Evolutionary conservation across 306 rosid genomes (phyloP).

Genomic region (Cicer judaicum): DNA sequence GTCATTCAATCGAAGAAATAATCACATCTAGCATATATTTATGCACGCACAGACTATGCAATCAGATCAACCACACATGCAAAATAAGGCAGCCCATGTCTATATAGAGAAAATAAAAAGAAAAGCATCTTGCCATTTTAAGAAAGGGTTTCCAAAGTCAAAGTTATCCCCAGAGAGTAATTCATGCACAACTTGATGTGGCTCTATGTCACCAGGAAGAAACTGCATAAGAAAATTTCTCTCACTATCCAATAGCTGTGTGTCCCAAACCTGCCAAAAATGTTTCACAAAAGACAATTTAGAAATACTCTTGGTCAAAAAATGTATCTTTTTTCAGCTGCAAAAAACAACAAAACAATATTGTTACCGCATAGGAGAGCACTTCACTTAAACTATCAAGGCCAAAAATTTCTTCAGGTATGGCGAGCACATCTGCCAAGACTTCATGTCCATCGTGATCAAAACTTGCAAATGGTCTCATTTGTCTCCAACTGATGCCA

Average conservation of each 20-base stretch:
- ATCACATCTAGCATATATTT: slow-evolving; percentile 13
- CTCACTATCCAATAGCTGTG: slow-evolving; percentile 74
- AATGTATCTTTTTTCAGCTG: slow-evolving; percentile 18
- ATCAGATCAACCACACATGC: slow-evolving; percentile 32
- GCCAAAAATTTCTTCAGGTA: slow-evolving; percentile 75
- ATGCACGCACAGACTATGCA: slow-evolving; percentile 21
- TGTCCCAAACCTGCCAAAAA: slow-evolving; percentile 83
- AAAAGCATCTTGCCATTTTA: slow-evolving; percentile 70
- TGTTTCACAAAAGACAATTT: slow-evolving; percentile 37
- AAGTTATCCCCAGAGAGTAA: slow-evolving; percentile 74
- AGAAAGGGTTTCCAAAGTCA: slow-evolving; percentile 83
- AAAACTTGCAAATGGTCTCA: slow-evolving; percentile 58
- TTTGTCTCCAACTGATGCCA: slow-evolving; percentile 79
- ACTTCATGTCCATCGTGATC: slow-evolving; percentile 51
- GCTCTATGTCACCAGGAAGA: slow-evolving; percentile 73
- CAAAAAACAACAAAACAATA: slow-evolving; percentile 35
- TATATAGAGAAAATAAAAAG: slow-evolving; percentile 35
- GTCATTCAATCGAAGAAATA: slow-evolving; percentile 21
- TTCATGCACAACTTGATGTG: slow-evolving; percentile 65
- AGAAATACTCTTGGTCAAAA: slow-evolving; percentile 24
- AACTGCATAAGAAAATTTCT: slow-evolving; percentile 69
- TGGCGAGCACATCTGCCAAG: slow-evolving; percentile 72
- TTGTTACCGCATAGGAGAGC: slow-evolving; percentile 78
- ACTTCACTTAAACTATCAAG: slow-evolving; percentile 71
- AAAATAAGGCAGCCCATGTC: slow-evolving; percentile 14